phyloP scores from a whole-genome alignment of 352 stramenopile genomes.

The Phytophthora tentaculata region DNA sequence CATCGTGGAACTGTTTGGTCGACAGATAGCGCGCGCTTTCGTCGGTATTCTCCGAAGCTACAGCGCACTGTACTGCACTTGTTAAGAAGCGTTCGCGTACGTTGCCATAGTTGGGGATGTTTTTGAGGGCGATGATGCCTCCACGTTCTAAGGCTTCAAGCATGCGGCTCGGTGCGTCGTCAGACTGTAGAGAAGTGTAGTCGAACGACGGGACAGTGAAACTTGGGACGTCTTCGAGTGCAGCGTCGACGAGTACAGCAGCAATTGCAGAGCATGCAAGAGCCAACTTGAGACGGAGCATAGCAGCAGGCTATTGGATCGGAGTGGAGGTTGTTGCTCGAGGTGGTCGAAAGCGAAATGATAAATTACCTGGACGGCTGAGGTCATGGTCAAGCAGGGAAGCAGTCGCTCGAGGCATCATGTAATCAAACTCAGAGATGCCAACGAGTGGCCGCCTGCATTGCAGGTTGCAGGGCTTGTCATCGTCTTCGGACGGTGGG shows the following conservation, averaged over 20 bases:
- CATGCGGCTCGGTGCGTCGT: slow-evolving; percentile 25
- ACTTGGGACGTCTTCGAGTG: slow-evolving; percentile 26
- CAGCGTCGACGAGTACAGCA: slow-evolving; percentile 3
- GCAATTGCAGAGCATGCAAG: slow-evolving; percentile 3
- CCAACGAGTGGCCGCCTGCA: slow-evolving; percentile 10
- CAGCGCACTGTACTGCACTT: slow-evolving; percentile 44
- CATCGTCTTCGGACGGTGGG: slow-evolving; percentile 14
- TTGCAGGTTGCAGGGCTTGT: background rate
- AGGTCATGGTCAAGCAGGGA: background rate
- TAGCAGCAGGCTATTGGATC: background rate
- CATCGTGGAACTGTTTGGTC: slow-evolving; percentile 56
- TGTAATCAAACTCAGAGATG: slow-evolving; percentile 16
- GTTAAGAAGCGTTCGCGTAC: slow-evolving; percentile 44
- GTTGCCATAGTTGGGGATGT: slow-evolving; percentile 55
- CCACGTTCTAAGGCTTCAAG: slow-evolving; percentile 43
- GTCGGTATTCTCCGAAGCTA: slow-evolving; percentile 32
- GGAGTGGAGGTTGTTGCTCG: slow-evolving; percentile 12
- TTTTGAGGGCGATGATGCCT: slow-evolving; percentile 57
- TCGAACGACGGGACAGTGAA: slow-evolving; percentile 48
- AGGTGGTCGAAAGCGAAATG: slow-evolving; percentile 24
- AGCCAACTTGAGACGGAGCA: slow-evolving; percentile 15
- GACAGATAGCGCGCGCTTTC: slow-evolving; percentile 35
- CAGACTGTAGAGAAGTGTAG: slow-evolving; percentile 30
- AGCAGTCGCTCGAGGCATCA: slow-evolving; percentile 2
- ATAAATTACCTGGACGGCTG: background rate